Percentiles rank a stretch among this genome's conserved stretches.
phyloP scores from a whole-genome alignment of 2,329 filamentous ascomycete genomes.

The Sarocladium strictum region DNA sequence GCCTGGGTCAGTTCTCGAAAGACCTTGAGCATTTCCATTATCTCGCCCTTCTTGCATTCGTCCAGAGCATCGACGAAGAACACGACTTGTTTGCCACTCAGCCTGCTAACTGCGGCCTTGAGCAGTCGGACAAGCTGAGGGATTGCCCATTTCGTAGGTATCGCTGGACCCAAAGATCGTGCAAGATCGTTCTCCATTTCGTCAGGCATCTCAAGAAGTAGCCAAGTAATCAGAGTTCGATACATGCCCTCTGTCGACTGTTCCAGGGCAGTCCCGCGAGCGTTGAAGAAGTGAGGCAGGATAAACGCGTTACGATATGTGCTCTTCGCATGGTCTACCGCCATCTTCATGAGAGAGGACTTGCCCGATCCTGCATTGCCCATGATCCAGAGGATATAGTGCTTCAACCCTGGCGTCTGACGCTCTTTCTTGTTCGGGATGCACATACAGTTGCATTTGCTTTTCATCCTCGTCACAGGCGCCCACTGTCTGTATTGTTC shows the following conservation, averaged over 20 bases:
- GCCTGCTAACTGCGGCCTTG: neutral
- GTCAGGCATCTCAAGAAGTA: slow-evolving; percentile 16
- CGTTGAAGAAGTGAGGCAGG: slow-evolving; percentile 3
- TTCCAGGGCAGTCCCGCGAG: neutral
- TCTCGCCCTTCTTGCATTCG: slow-evolving; percentile 19
- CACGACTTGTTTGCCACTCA: neutral
- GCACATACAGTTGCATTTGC: neutral
- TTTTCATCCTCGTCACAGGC: neutral
- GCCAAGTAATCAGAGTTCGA: slow-evolving; percentile 27
- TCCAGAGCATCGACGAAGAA: slow-evolving; percentile 24
- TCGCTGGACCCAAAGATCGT: neutral
- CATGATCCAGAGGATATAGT: neutral
- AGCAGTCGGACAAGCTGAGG: neutral
- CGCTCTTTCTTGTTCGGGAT: no score
- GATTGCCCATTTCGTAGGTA: neutral
- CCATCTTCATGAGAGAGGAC: neutral
- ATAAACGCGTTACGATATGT: neutral
- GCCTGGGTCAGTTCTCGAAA: neutral
- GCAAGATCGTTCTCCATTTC: neutral
- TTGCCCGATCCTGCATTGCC: neutral
- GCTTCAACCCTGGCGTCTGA: no score
- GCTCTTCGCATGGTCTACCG: neutral
- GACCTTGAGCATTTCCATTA: neutral
- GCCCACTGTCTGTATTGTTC: neutral
- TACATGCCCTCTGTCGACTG: neutral